Evolutionary conservation across 2,329 filamentous ascomycete species (phyloP).

Genomic region (Phyllosticta citriasiana): DNA sequence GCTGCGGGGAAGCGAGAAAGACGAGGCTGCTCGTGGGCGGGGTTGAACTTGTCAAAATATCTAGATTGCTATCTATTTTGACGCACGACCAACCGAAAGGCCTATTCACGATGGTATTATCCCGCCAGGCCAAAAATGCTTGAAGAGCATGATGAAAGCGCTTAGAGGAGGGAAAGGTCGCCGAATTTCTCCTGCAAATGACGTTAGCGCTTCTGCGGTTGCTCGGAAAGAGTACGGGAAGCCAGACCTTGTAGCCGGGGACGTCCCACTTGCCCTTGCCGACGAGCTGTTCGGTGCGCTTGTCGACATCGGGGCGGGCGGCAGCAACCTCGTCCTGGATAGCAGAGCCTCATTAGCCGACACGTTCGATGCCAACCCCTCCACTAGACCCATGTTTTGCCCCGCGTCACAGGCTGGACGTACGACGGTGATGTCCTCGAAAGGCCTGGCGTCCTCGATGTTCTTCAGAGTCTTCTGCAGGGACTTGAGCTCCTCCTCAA

Average conservation of each 20-base stretch:
- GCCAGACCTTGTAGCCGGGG: slow-evolving; percentile 94
- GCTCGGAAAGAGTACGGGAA: neutral
- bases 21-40: neutral
- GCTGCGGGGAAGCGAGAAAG: neutral
- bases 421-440: slow-evolving; percentile 96
- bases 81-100: slow-evolving; percentile 3
- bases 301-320: slow-evolving; percentile 92
- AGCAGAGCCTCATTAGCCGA: slow-evolving; percentile 14
- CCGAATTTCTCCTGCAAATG: slow-evolving; percentile 85
- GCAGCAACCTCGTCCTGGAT: slow-evolving; percentile 82
- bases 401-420: slow-evolving; percentile 34
- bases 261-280: slow-evolving; percentile 98
- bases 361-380: slow-evolving; percentile 2
- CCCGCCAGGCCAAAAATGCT: slow-evolving; percentile 7
- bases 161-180: slow-evolving; percentile 89
- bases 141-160: slow-evolving; percentile 4
- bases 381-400: neutral
- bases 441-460: slow-evolving; percentile 90
- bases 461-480: slow-evolving; percentile 92
- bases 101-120: slow-evolving; percentile 10
- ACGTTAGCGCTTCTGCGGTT: slow-evolving; percentile 36
- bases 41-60: slow-evolving; percentile 4
- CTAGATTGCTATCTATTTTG: slow-evolving; percentile 11
- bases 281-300: slow-evolving; percentile 90
- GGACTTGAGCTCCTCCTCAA: slow-evolving; percentile 89